Evolutionary conservation across 257 asterid species (phyloP), one percentile per base, ranked within the genome.

Genomic region (Salvia rosmarinus): DNA sequence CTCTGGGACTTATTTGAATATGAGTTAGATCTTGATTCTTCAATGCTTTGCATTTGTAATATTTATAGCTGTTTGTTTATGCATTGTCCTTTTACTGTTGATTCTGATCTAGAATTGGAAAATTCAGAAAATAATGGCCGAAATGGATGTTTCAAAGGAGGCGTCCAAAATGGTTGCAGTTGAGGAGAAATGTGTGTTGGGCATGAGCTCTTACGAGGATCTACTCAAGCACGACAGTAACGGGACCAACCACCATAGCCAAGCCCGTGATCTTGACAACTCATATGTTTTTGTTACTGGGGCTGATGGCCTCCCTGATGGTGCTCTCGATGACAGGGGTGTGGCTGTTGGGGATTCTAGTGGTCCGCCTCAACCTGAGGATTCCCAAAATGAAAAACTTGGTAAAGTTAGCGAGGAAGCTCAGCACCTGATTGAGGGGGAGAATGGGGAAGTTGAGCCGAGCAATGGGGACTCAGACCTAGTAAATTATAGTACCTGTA

Each of bases 261-360:
- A 56, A 28, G 23, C 46, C 42, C 56, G 25, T 68, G 83, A 85
- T 78, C 82, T 80, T 20, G 85, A 78, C 39, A 83, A 83, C 62
- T 88, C 92, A 8, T 82, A 83, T 75, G 89, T 81, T 44, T 83
- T 83, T 63, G 85, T 80, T 52, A 65, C 67, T 21, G 81, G 81
- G 28, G 34, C 9, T 44, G 83, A 81, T 80, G 85, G 68, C 11
- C 37, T 42, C 37, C 68, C 63, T 34, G 80, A 77, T 50, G 85
- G 66, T 71, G 28, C 68, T 25, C 55, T 62, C n/a, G 63, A n/a
- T 14, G 47, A 25, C 10, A 72, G 65, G 61, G 78, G 55, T 60
- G 74, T 60, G 64, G 80, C 10, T 19, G 64, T 46, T 49, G 79
- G 0, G 63, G 72, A 20, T 79, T 67, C 40, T 8, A 43, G 39